These are phyloP conservation scores for Mimosa pudica DNA, from an alignment of 306 rosid genomes.

Conservation along the genomic window DNA sequence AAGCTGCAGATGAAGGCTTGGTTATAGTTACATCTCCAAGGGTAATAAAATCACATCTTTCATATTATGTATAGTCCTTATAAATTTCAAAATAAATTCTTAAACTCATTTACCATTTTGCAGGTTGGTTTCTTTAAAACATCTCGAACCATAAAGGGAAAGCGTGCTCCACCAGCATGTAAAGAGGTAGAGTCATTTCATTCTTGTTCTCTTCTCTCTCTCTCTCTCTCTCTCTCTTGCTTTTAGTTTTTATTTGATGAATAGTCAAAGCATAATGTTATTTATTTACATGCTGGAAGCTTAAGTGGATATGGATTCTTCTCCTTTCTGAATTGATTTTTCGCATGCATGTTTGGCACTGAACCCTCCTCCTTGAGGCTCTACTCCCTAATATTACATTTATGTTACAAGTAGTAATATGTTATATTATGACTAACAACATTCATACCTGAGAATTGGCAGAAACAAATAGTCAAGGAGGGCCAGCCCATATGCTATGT, in stretches of 20 bases:
- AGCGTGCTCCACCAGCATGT: conserved; percentile 75
- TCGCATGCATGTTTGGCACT: too few relatives aligned
- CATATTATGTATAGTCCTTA: conserved; percentile 8
- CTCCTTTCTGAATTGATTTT: neutral
- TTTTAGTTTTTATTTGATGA: too few relatives aligned
- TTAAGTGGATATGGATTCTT: conserved; percentile 1
- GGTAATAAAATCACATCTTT: conserved; percentile 46
- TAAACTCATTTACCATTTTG: conserved; percentile 33
- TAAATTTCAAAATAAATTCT: conserved; percentile 32
- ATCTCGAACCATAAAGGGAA: conserved; percentile 84
- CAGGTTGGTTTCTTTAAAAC: conserved; percentile 93
- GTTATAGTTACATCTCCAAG: conserved; percentile 72
- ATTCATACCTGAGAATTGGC: conserved; percentile 34
- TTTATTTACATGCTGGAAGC: neutral
- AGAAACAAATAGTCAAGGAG: conserved; percentile 82
- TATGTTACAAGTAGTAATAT: neutral
- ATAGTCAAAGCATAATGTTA: conserved; percentile 15
- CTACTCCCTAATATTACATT: neutral
- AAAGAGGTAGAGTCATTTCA: conserved; percentile 62
- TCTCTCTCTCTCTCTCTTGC: too few relatives aligned
- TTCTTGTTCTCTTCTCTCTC: neutral
- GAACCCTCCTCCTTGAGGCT: too few relatives aligned
- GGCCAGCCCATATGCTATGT: conserved; percentile 84
- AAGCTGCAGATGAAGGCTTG: conserved; percentile 84
- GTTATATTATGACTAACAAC: conserved; percentile 2